These are phyloP conservation scores for Lentinula sp. DNA, from an alignment of 768 basidiomycete species.

Conservation along the genomic window DNA sequence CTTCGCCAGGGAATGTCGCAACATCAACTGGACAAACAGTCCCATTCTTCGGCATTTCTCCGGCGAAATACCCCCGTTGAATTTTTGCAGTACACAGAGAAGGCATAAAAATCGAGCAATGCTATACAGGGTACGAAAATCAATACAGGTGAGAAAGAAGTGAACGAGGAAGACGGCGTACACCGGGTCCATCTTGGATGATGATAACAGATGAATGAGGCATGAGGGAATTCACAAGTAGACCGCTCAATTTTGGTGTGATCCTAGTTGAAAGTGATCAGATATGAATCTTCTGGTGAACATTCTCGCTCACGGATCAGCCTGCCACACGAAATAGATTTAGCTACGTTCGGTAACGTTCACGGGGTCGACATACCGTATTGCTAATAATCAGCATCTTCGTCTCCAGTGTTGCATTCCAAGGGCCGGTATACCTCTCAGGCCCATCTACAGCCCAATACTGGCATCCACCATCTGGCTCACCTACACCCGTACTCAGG, in stretches of 20 bases:
- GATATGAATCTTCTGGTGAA: background rate
- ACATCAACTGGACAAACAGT: slow-evolving; percentile 9
- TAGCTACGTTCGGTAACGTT: background rate
- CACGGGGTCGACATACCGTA: slow-evolving; percentile 12
- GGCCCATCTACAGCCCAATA: slow-evolving; percentile 18
- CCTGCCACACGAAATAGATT: background rate
- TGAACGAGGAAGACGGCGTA: background rate
- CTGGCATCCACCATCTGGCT: slow-evolving; percentile 18
- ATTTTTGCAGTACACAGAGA: slow-evolving; percentile 9
- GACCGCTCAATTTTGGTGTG: slow-evolving; percentile 16
- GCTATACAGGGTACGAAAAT: background rate
- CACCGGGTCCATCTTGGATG: slow-evolving; percentile 14
- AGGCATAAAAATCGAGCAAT: slow-evolving; percentile 4
- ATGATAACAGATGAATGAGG: slow-evolving; percentile 15
- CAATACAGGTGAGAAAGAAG: background rate
- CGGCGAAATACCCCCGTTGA: slow-evolving; percentile 6
- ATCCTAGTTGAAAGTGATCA: slow-evolving; percentile 7
- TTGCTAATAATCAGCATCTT: slow-evolving; percentile 23
- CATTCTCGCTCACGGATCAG: slow-evolving; percentile 3
- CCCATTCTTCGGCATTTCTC: slow-evolving; percentile 10
- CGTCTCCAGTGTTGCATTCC: slow-evolving; percentile 19
- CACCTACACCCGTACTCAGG: slow-evolving; percentile 11
- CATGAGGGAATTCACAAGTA: slow-evolving; percentile 17
- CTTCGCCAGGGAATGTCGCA: slow-evolving; percentile 8
- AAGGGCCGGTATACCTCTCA: slow-evolving; percentile 20